Evolutionary conservation across 306 rosid species (phyloP), one percentile per base, ranked within the genome.

Genomic region (Quercus wislizeni): DNA sequence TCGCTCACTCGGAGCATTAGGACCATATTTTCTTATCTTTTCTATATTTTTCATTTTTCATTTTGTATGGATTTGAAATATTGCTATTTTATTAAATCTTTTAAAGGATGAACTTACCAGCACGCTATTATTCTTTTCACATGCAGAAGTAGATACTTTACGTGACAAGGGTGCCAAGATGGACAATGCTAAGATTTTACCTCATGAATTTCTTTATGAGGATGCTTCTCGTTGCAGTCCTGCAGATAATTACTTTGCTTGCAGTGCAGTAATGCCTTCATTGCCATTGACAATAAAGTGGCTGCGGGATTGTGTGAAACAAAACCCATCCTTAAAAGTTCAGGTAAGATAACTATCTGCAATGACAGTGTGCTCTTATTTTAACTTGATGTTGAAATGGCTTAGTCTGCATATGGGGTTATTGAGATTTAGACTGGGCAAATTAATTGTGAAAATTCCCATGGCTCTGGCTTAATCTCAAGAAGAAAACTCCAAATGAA

Each of bases 191-290:
- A 79, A 23, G 75, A 74, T 65, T 54, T 77, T 86, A 71, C 81
- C 87, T 30, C 75, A 9, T 20, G 87, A 80, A 35, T 91, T 89
- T 81, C 87, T 86, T 58, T 75, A 88, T 23, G 82, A 83, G 73
- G 79, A 89, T 58, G 81, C 76, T 82, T 76, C 85, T 55, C 80
- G 69, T 71, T 75, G 86, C 71, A 49, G 46, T 61, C 78, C 71
- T 54, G 65, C 81, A 4, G 78, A 41, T 25, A 79, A 88, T 55
- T 18, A 69, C 79, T 77, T 55, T 49, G 51, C 83, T 55, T 20
- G 74, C 82, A 90, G 93, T 73, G 97, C 91, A 28, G 97, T 90
- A 73, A 82, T 92, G 74, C 93, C 93, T 80, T 90, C 95, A 1
- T 79, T 92, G 81, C 97, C 97, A 73, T 79, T 89, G 74, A 81